phyloP scores from a whole-genome alignment of 1,284 basidiomycete species.

The Puccinia novopanici region DNA sequence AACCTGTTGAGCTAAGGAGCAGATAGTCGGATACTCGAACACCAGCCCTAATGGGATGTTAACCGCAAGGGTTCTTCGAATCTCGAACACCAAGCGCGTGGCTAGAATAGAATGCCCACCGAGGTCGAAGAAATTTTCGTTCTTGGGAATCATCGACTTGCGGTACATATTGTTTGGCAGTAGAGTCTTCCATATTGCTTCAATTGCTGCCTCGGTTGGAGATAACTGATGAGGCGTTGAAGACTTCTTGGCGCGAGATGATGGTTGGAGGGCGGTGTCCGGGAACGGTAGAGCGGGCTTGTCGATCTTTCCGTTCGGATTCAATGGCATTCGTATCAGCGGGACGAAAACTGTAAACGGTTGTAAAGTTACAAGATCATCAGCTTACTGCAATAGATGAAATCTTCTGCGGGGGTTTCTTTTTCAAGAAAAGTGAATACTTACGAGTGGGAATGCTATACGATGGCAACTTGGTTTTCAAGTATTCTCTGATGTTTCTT shows the following conservation, averaged over 20 bases:
- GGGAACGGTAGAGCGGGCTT: slow-evolving; percentile 98
- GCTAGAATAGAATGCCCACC: slow-evolving; percentile 98
- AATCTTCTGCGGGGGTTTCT: not conserved
- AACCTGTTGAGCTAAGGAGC: slow-evolving; percentile 75
- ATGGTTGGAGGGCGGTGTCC: slow-evolving; percentile 78
- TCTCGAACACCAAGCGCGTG: slow-evolving; percentile 93
- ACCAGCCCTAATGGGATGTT: slow-evolving; percentile 89
- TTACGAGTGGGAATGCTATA: slow-evolving; percentile 84
- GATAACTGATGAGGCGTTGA: slow-evolving; percentile 61
- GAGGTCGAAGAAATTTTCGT: slow-evolving; percentile 97
- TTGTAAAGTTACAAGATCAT: not conserved
- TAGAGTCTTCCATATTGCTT: slow-evolving; percentile 78
- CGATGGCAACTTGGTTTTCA: slow-evolving; percentile 94
- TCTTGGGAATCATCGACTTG: slow-evolving; percentile 70
- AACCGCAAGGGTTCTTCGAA: slow-evolving; percentile 87
- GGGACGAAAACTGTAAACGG: slow-evolving; percentile 81
- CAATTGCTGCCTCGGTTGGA: slow-evolving; percentile 77
- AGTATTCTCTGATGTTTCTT: slow-evolving; percentile 88
- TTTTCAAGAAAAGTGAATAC: slow-evolving; percentile 56
- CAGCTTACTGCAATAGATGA: slow-evolving; percentile 23
- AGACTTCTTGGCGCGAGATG: slow-evolving; percentile 57
- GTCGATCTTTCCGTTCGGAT: slow-evolving; percentile 99
- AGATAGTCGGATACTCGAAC: slow-evolving; percentile 87
- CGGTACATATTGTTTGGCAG: slow-evolving; percentile 73
- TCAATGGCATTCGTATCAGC: slow-evolving; percentile 90